phyloP scores from a whole-genome alignment of 2,329 filamentous ascomycete species.

The Ophiostoma himal-ulmi region DNA sequence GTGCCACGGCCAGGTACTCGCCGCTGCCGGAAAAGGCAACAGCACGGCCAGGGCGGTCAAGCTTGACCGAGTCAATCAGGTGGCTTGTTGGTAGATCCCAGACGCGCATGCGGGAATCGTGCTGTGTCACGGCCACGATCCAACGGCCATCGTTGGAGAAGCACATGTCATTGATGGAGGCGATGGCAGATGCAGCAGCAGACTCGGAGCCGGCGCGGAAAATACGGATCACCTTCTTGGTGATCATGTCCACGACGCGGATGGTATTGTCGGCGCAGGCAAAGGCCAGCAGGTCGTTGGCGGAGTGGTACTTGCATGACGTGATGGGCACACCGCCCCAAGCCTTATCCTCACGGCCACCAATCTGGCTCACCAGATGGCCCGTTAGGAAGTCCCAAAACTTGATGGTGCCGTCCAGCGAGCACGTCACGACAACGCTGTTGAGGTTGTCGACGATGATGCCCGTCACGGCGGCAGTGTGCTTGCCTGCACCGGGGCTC shows the following conservation, averaged over 20 bases:
- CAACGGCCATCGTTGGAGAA: constrained; percentile 93
- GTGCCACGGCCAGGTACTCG: constrained; percentile 88
- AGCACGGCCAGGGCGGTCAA: constrained; percentile 72
- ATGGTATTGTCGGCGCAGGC: constrained; percentile 85
- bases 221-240: constrained; percentile 84
- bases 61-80: constrained; percentile 83
- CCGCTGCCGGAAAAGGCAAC: constrained; percentile 84
- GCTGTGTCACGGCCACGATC: constrained; percentile 82
- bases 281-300: constrained; percentile 80
- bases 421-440: constrained; percentile 76
- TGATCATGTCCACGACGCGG: constrained; percentile 83
- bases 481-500: constrained; percentile 58
- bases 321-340: constrained; percentile 62
- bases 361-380: constrained; percentile 69
- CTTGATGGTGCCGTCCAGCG: constrained; percentile 86
- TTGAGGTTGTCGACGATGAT: constrained; percentile 86
- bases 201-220: constrained; percentile 64
- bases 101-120: constrained; percentile 72
- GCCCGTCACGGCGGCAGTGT: constrained; percentile 77
- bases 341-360: constrained; percentile 54
- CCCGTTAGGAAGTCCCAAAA: constrained; percentile 96
- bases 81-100: constrained; percentile 97
- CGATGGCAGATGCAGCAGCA: neutral
- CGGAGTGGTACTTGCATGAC: constrained; percentile 71
- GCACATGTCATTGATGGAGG: constrained; percentile 67